Evolutionary conservation across 2,329 filamentous ascomycete genomes (phyloP).

Genomic region (Bipolaris sorokiniana): DNA sequence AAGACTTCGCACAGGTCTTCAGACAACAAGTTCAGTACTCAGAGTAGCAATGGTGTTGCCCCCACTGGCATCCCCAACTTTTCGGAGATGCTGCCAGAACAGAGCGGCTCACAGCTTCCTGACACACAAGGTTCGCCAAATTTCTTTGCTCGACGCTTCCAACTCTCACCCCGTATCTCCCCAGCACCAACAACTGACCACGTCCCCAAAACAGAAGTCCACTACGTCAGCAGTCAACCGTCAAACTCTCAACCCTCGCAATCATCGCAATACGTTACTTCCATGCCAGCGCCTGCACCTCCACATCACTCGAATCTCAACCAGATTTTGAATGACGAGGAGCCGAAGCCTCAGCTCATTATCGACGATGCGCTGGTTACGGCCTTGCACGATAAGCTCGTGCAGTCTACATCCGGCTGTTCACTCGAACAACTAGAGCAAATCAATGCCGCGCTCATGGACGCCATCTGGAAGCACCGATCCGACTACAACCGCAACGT

Average conservation of each 20-base stretch:
- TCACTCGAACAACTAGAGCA: constrained; percentile 95
- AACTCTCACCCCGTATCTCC: constrained; percentile 15
- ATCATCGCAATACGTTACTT: constrained; percentile 39
- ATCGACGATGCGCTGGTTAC: constrained; percentile 61
- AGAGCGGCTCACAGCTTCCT: constrained; percentile 65
- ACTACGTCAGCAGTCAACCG: constrained; percentile 44
- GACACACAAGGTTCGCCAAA: constrained; percentile 65
- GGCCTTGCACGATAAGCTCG: constrained; percentile 67
- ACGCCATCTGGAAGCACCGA: constrained; percentile 80
- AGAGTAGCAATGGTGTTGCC: constrained; percentile 70
- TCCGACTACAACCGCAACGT: constrained; percentile 82
- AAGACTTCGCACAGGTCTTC: constrained; percentile 76
- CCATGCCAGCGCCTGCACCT: constrained; percentile 46
- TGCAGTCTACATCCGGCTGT: constrained; percentile 73
- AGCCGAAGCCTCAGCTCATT: constrained; percentile 44
- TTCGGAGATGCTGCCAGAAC: constrained; percentile 55
- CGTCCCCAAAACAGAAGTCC: constrained; percentile 33
- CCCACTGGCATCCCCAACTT: constrained; percentile 62
- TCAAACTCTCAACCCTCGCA: constrained; percentile 50
- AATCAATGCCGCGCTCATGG: constrained; percentile 89
- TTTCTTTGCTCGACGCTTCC: constrained; percentile 24
- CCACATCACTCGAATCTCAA: constrained; percentile 48
- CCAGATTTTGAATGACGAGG: constrained; percentile 52
- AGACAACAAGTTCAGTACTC: constrained; percentile 74
- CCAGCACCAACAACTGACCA: constrained; percentile 25